Conservation (phyloP, 805 yeast species). For the Nakazawaea populi region DNA sequence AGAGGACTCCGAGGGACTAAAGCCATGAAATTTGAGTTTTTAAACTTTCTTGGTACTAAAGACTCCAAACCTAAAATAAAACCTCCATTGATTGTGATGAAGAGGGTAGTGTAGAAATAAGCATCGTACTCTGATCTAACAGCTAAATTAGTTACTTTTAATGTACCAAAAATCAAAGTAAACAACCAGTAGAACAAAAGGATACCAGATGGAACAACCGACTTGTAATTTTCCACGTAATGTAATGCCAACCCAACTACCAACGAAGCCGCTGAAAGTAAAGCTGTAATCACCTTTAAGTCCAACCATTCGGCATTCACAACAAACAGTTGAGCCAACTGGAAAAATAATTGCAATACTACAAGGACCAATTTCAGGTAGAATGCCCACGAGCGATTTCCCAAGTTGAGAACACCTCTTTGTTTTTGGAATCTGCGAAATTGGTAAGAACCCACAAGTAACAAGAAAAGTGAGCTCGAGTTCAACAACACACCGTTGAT, state of each 20-base stretch:
- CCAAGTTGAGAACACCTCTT: constrained; percentile 20
- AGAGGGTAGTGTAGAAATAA: constrained; percentile 22
- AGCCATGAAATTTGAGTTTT: constrained; percentile 12
- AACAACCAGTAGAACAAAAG: constrained; percentile 41
- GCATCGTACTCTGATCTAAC: constrained; percentile 27
- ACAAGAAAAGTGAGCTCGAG: constrained; percentile 27
- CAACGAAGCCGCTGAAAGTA: constrained; percentile 33
- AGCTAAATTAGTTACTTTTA: constrained; percentile 35
- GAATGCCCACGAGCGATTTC: constrained; percentile 32
- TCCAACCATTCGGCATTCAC: constrained; percentile 3
- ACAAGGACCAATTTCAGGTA: constrained; percentile 35
- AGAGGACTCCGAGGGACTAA: constrained; percentile 36
- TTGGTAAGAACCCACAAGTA: constrained; percentile 32
- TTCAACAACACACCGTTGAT: constrained; percentile 38
- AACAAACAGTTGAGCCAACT: constrained; percentile 16
- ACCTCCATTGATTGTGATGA: constrained; percentile 32
- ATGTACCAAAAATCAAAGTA: constrained; percentile 38
- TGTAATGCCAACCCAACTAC: constrained; percentile 47
- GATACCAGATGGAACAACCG: constrained; percentile 31
- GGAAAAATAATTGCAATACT: constrained; percentile 32
- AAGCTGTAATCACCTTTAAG: constrained; percentile 16
- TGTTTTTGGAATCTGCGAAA: constrained; percentile 25
- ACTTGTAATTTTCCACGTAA: constrained; percentile 34
- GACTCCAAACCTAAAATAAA: constrained; percentile 39
- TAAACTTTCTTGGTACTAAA: constrained; percentile 23